Evolutionary conservation across 805 yeast species (phyloP).

Genomic region (Candida khao-thaluensis): DNA sequence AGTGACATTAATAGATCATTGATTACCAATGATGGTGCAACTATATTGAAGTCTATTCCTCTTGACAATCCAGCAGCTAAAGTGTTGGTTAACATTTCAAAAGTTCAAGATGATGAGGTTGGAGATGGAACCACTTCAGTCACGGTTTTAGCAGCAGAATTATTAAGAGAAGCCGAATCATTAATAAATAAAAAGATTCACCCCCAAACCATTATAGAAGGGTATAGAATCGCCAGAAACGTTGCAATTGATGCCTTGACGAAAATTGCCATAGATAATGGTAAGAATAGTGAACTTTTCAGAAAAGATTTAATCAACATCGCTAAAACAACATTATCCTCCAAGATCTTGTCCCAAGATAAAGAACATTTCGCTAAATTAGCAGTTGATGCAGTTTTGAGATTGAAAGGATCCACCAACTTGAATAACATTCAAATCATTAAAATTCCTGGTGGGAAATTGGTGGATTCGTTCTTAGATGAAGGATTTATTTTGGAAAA

Average conservation of each 20-base stretch:
- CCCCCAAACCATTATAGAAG: constrained; percentile 97
- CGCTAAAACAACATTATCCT: constrained; percentile 90
- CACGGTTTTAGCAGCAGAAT: constrained; percentile 86
- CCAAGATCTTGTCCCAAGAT: constrained; percentile 93
- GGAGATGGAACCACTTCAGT: constrained; percentile 99
- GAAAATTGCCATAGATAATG: constrained; percentile 72
- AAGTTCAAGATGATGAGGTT: constrained; percentile 96
- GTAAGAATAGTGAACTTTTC: constrained; percentile 55
- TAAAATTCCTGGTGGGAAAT: constrained; percentile 89
- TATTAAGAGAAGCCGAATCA: constrained; percentile 91
- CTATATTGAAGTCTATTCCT: constrained; percentile 90
- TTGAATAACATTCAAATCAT: constrained; percentile 91
- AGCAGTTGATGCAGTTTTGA: constrained; percentile 91
- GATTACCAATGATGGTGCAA: constrained; percentile 98
- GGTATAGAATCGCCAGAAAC: constrained; percentile 82
- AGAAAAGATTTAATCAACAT: constrained; percentile 78
- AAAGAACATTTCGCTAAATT: constrained; percentile 83
- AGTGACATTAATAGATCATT: constrained; percentile 66
- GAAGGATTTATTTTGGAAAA: constrained; percentile 94
- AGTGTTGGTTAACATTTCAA: constrained; percentile 88
- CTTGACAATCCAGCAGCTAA: constrained; percentile 97
- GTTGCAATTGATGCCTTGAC: constrained; percentile 86
- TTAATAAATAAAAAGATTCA: constrained; percentile 90
- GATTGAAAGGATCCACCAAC: constrained; percentile 83
- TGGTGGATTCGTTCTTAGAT: constrained; percentile 88